These are phyloP conservation scores for Trichoderma erinaceum DNA, from an alignment of 495 filamentous ascomycete species.

Conservation along the genomic window DNA sequence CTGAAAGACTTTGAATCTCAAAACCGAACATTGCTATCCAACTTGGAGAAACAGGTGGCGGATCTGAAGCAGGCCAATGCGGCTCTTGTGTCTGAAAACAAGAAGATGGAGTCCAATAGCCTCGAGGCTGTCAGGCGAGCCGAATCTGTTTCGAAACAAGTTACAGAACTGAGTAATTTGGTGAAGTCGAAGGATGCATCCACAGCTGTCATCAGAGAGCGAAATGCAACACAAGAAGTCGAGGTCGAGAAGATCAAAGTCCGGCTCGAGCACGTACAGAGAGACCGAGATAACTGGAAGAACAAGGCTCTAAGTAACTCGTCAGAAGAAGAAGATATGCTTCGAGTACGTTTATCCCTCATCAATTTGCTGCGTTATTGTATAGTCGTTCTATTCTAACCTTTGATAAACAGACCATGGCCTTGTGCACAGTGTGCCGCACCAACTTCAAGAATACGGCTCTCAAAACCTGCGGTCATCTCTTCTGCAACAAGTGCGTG, in stretches of 20 bases:
- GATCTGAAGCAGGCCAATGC: constrained; percentile 72
- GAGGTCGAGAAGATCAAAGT: constrained; percentile 68
- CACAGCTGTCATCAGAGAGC: constrained; percentile 55
- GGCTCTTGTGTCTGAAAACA: constrained; percentile 59
- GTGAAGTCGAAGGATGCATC: constrained; percentile 68
- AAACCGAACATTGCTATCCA: constrained; percentile 56
- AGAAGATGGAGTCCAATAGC: constrained; percentile 61
- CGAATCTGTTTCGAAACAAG: constrained; percentile 70
- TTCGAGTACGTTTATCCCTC: constrained; percentile 57
- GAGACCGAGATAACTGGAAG: constrained; percentile 75
- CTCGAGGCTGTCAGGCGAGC: constrained; percentile 60
- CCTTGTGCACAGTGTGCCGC: constrained; percentile 84
- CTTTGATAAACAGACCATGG: constrained; percentile 56
- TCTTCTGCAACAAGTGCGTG: constrained; percentile 86
- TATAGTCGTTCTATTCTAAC: constrained; percentile 18
- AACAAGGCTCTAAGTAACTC: constrained; percentile 71
- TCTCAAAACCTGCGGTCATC: constrained; percentile 90
- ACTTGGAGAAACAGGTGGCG: constrained; percentile 81
- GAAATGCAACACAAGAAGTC: constrained; percentile 51
- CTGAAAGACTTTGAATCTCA: constrained; percentile 81
- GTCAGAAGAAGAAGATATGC: constrained; percentile 72
- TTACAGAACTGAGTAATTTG: constrained; percentile 64
- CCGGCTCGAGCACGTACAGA: constrained; percentile 66
- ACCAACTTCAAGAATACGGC: constrained; percentile 89
- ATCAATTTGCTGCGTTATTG: not conserved